Conservation (phyloP, 768 basidiomycete genomes). For the Leccinum imitatum region DNA sequence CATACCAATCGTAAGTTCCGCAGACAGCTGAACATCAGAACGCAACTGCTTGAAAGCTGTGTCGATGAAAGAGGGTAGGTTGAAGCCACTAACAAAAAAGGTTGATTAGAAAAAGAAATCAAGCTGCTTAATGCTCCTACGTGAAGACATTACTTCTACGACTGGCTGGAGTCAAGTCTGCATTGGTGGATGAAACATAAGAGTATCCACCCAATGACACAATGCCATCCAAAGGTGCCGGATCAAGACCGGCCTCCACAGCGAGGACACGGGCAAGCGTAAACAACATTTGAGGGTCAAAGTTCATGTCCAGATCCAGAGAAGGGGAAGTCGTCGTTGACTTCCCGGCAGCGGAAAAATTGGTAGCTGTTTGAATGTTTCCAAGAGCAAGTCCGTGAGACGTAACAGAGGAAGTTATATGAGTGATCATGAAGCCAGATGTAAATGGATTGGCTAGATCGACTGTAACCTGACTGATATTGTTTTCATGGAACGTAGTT, state of each 20-base stretch:
- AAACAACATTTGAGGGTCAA: constrained; percentile 67
- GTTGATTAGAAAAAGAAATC: constrained; percentile 1
- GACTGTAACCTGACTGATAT: constrained; percentile 66
- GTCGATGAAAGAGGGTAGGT: constrained; percentile 61
- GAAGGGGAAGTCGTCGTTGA: constrained; percentile 54
- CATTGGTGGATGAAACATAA: constrained; percentile 41
- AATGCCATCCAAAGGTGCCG: constrained; percentile 63
- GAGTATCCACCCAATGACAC: constrained; percentile 65
- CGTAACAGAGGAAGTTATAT: constrained; percentile 58
- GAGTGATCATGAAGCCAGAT: constrained; percentile 53
- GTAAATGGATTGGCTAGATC: constrained; percentile 68
- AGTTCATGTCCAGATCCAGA: constrained; percentile 63
- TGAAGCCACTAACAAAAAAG: constrained; percentile 47
- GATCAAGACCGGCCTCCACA: constrained; percentile 58
- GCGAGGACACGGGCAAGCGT: constrained; percentile 68
- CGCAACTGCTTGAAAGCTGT: constrained; percentile 63
- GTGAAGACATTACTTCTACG: constrained; percentile 52
- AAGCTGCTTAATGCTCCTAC: constrained; percentile 31
- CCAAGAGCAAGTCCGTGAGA: constrained; percentile 64
- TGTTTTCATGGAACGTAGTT: constrained; percentile 60
- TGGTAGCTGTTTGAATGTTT: constrained; percentile 50
- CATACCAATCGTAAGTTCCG: constrained; percentile 57
- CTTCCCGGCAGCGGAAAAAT: constrained; percentile 54
- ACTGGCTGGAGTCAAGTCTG: constrained; percentile 33
- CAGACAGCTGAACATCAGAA: constrained; percentile 57